Conservation (phyloP, 768 basidiomycete species). For the Inosperma sp. region DNA sequence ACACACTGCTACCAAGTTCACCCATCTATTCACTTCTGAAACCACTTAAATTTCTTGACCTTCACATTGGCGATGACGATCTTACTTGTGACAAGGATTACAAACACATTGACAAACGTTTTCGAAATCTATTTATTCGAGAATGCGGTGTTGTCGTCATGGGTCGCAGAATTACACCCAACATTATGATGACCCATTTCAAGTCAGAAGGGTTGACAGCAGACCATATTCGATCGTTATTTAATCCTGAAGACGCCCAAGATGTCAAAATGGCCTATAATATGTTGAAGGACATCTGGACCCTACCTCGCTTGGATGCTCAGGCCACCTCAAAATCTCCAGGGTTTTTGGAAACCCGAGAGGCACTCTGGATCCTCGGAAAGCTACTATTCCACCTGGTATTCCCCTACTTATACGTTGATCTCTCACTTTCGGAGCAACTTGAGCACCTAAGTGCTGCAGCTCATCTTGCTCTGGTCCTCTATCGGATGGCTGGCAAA, state of each 20-base stretch:
- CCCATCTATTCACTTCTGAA: slow-evolving; percentile 18
- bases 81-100: slow-evolving; percentile 30
- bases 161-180: slow-evolving; percentile 18
- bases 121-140: slow-evolving; percentile 23
- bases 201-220: slow-evolving; percentile 11
- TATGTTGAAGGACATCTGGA: slow-evolving; percentile 22
- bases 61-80: slow-evolving; percentile 27
- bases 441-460: slow-evolving; percentile 20
- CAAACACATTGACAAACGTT: slow-evolving; percentile 29
- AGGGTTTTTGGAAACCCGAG: slow-evolving; percentile 8
- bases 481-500: slow-evolving; percentile 11
- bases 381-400: slow-evolving; percentile 17
- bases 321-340: slow-evolving; percentile 3
- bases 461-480: slow-evolving; percentile 19
- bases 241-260: slow-evolving; percentile 24
- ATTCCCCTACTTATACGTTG: slow-evolving; percentile 21
- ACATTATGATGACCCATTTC: slow-evolving; percentile 19
- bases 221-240: slow-evolving; percentile 18
- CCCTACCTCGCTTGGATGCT: slow-evolving; percentile 3
- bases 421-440: slow-evolving; percentile 23
- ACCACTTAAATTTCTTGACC: slow-evolving; percentile 20
- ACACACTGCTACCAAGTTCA: slow-evolving; percentile 10
- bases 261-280: slow-evolving; percentile 24
- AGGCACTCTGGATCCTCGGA: slow-evolving; percentile 14
- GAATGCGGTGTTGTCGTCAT: slow-evolving; percentile 19